Evolutionary conservation across 2,329 filamentous ascomycete species (phyloP).

Genomic region (Colletotrichum sidae): DNA sequence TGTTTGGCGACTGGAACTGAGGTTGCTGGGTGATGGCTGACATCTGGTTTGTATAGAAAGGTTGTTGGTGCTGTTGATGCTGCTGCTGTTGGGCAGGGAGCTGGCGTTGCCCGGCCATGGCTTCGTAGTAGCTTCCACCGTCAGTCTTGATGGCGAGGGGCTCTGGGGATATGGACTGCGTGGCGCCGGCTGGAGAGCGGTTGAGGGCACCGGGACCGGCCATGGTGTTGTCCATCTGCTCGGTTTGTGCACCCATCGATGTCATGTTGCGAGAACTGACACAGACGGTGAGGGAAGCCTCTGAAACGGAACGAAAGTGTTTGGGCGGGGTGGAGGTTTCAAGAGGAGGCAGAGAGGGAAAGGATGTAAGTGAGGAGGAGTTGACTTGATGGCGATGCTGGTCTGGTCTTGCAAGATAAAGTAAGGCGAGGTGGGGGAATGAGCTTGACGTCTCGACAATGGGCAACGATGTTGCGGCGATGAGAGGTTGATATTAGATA

Average conservation of each 20-base stretch:
- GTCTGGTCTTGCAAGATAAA: too few species aligned
- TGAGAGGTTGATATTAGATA: conserved; percentile 14
- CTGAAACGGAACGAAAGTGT: not conserved
- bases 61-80: conserved; percentile 8
- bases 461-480: not conserved
- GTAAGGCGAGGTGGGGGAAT: not conserved
- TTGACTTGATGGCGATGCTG: conserved; percentile 1
- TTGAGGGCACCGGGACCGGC: conserved; percentile 2
- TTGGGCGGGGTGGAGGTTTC: conserved; percentile 26
- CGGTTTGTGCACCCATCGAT: conserved; percentile 14
- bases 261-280: conserved; percentile 15
- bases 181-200: conserved; percentile 1
- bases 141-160: conserved; percentile 17
- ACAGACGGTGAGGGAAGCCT: not conserved
- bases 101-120: conserved; percentile 17
- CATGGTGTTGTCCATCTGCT: conserved; percentile 15
- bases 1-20: conserved; percentile 21
- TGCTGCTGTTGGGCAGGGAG: conserved; percentile 9
- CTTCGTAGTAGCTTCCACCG: conserved; percentile 20
- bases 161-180: conserved; percentile 11
- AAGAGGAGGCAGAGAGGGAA: conserved; percentile 2
- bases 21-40: conserved; percentile 21
- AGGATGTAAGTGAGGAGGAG: conserved; percentile 10
- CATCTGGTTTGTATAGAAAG: conserved; percentile 37
- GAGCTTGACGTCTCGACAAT: conserved; percentile 15